Evolutionary conservation across 371 early-diverging fungal genomes (phyloP).

Genomic region (Mortierella sp.): DNA sequence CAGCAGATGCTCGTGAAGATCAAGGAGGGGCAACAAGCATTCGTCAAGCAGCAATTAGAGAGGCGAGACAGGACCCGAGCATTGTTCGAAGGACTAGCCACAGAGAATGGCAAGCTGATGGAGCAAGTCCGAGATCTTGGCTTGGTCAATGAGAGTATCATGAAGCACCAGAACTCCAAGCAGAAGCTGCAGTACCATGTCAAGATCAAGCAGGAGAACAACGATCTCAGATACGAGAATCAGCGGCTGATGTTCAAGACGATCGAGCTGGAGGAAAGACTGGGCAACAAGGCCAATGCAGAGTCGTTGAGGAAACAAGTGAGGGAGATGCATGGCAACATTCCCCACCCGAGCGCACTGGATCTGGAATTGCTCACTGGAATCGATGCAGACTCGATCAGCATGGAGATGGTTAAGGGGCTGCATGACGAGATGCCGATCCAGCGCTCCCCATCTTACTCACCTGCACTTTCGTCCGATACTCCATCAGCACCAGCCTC

Average conservation of each 20-base stretch:
- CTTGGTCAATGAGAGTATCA: conserved; percentile 47
- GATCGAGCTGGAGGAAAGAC: conserved; percentile 48
- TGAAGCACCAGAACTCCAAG: conserved; percentile 57
- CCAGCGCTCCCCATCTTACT: conserved; percentile 23
- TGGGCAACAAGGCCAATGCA: conserved; percentile 52
- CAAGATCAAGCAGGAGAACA: conserved; percentile 61
- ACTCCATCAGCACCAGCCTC: background rate
- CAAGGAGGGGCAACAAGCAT: conserved; percentile 46
- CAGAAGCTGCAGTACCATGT: conserved; percentile 60
- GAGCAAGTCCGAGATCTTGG: conserved; percentile 51
- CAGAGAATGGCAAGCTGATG: conserved; percentile 56
- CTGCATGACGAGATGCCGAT: conserved; percentile 24
- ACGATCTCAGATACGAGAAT: conserved; percentile 55
- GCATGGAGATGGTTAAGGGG: conserved; percentile 33
- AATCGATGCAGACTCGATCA: conserved; percentile 8
- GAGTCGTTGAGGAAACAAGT: conserved; percentile 48
- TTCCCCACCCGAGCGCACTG: conserved; percentile 14
- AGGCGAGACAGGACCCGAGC: conserved; percentile 45
- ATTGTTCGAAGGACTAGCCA: conserved; percentile 49
- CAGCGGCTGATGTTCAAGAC: conserved; percentile 52
- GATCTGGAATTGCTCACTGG: conserved; percentile 3
- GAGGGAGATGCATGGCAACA: conserved; percentile 40
- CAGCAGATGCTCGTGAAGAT: conserved; percentile 36
- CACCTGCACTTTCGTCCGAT: conserved; percentile 34
- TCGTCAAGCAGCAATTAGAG: conserved; percentile 30